A percentile compares a stretch with the other conserved stretches of the same genome.
phyloP scores from a whole-genome alignment of 305 asterid genomes.

The Fraxinus greggii region DNA sequence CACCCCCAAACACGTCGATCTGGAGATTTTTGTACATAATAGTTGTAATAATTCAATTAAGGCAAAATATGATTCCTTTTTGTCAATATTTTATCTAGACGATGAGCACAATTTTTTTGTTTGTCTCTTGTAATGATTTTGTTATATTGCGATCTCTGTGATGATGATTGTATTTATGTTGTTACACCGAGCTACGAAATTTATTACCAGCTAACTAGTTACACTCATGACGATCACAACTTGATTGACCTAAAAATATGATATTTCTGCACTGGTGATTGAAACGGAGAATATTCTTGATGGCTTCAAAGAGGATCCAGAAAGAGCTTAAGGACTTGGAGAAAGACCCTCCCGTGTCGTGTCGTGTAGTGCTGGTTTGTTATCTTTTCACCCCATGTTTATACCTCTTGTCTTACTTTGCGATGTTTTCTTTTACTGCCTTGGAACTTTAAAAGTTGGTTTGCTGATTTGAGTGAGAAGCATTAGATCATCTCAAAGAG shows the following conservation, averaged over 20 bases:
- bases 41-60: not conserved
- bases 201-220: not conserved
- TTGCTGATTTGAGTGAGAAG: not conserved
- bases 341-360: conserved; percentile 60
- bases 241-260: not conserved
- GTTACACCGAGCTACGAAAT: not conserved
- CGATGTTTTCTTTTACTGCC: not conserved
- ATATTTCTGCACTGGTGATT: not conserved
- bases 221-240: not conserved
- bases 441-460: not conserved
- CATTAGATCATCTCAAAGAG: not conserved
- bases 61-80: not conserved
- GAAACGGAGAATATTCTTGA: conserved; percentile 11
- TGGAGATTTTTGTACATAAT: not conserved
- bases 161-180: not conserved
- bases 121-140: not conserved
- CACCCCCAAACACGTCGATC: not conserved
- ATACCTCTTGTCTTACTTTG: not conserved
- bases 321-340: conserved; percentile 57
- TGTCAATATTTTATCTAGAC: not conserved
- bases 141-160: not conserved
- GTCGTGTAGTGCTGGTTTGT: conserved; percentile 63
- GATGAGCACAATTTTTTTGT: not conserved
- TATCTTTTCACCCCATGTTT: not conserved
- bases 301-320: conserved; percentile 69